phyloP scores from a whole-genome alignment of 164 flowering plant genomes.

The Vitis labrusca region DNA sequence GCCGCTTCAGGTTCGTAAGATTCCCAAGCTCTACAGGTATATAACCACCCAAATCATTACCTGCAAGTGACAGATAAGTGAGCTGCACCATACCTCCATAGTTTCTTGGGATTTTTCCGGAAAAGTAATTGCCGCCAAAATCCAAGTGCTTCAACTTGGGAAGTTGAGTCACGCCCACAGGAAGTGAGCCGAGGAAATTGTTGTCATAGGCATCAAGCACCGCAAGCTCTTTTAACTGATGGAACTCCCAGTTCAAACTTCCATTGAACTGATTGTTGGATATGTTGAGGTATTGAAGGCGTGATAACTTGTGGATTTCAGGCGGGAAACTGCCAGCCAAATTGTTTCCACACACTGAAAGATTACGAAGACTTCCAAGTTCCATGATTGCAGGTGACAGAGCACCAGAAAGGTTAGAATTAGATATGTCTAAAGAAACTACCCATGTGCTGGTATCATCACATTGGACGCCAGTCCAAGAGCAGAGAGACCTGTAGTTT shows the following conservation, averaged over 20 bases:
- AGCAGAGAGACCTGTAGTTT: conserved; percentile 45
- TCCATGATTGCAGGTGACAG: conserved; percentile 41
- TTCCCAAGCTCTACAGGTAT: conserved; percentile 63
- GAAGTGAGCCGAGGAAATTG: conserved; percentile 48
- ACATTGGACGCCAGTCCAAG: conserved; percentile 64
- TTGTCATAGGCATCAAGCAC: conserved; percentile 64
- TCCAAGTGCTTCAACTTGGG: conserved; percentile 44
- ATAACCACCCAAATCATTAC: conserved; percentile 52
- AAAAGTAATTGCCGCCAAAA: conserved; percentile 67
- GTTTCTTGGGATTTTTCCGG: conserved; percentile 44
- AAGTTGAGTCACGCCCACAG: conserved; percentile 35
- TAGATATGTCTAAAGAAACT: conserved; percentile 47
- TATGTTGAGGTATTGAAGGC: conserved; percentile 54
- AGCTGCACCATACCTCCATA: conserved; percentile 50
- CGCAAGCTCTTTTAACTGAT: conserved; percentile 34
- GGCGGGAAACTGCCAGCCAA: conserved; percentile 41
- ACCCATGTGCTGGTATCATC: conserved; percentile 27
- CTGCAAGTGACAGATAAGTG: conserved; percentile 44
- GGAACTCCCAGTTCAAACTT: conserved; percentile 46
- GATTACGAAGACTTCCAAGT: conserved; percentile 34
- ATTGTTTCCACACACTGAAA: conserved; percentile 44
- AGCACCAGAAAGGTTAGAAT: conserved; percentile 46
- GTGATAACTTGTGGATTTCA: conserved; percentile 30
- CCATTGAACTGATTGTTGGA: conserved; percentile 63
- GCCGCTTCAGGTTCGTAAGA: conserved; percentile 47